Evolutionary conservation across 2,329 filamentous ascomycete species (phyloP).

Genomic region (Neonectria sp.): DNA sequence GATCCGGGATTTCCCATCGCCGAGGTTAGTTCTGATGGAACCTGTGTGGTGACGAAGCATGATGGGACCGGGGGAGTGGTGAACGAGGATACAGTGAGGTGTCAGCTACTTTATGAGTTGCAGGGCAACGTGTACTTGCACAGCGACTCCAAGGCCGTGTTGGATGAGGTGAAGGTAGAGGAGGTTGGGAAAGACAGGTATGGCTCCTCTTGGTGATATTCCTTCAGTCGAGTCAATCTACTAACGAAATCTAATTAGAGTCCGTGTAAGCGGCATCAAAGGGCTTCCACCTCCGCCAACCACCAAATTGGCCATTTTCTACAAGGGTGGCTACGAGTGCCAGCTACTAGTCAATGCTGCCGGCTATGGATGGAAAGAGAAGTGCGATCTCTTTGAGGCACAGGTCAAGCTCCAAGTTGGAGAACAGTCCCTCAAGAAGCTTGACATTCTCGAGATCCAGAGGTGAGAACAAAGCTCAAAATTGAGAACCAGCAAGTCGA

Average conservation of each 20-base stretch:
- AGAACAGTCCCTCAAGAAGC: background rate
- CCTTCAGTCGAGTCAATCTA: background rate
- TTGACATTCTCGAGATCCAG: slow-evolving; percentile 19
- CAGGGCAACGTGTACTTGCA: slow-evolving; percentile 24
- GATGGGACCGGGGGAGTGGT: slow-evolving; percentile 13
- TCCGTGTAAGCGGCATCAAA: slow-evolving; percentile 20
- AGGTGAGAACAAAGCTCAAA: background rate
- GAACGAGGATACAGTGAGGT: slow-evolving; percentile 18
- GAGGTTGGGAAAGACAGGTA: slow-evolving; percentile 26
- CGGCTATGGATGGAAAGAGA: slow-evolving; percentile 21
- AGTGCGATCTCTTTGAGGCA: slow-evolving; percentile 19
- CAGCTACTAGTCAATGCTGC: slow-evolving; percentile 13
- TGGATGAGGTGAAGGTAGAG: slow-evolving; percentile 32
- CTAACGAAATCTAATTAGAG: slow-evolving; percentile 4
- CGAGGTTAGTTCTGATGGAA: slow-evolving; percentile 61
- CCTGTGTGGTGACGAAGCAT: slow-evolving; percentile 55
- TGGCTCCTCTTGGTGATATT: background rate
- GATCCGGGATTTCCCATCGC: slow-evolving; percentile 64
- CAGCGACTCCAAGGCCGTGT: slow-evolving; percentile 12
- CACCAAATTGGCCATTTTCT: slow-evolving; percentile 22
- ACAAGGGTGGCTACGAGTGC: slow-evolving; percentile 17
- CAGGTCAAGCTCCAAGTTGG: slow-evolving; percentile 8
- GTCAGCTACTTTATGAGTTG: slow-evolving; percentile 22
- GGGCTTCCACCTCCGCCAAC: slow-evolving; percentile 21
- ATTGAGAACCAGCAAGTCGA: background rate